Evolutionary conservation across 495 filamentous ascomycete genomes (phyloP).

Genomic region (Polyplosphaeria fusca): DNA sequence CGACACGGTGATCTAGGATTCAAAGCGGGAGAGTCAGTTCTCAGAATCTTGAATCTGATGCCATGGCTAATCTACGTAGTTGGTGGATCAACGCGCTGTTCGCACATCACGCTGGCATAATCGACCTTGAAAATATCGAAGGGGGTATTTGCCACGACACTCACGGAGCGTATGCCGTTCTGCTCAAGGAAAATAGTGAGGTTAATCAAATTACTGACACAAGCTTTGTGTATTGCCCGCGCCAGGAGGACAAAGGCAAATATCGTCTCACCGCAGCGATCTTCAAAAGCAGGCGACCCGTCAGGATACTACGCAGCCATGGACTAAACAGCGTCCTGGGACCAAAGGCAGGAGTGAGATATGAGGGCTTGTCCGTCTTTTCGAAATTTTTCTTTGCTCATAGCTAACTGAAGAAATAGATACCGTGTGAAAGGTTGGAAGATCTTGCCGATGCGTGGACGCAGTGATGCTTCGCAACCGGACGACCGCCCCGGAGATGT

Average conservation of each 20-base stretch:
- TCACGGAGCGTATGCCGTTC: slow-evolving; percentile 39
- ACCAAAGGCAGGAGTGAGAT: slow-evolving; percentile 41
- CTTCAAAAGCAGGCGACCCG: slow-evolving; percentile 28
- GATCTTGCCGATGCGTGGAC: slow-evolving; percentile 1
- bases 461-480: not conserved
- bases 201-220: slow-evolving; percentile 17
- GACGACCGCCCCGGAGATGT: not conserved
- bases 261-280: slow-evolving; percentile 37
- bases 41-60: not conserved
- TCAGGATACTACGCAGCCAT: slow-evolving; percentile 40
- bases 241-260: slow-evolving; percentile 33
- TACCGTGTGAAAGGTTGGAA: slow-evolving; percentile 30
- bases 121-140: slow-evolving; percentile 31
- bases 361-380: slow-evolving; percentile 44
- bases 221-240: slow-evolving; percentile 36
- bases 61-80: slow-evolving; percentile 20
- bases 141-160: slow-evolving; percentile 38
- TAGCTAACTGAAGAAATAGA: slow-evolving; percentile 26
- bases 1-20: slow-evolving; percentile 37
- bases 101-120: slow-evolving; percentile 42
- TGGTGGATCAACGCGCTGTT: slow-evolving; percentile 45
- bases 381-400: too few species aligned
- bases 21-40: slow-evolving; percentile 39
- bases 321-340: slow-evolving; percentile 36
- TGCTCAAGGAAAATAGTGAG: slow-evolving; percentile 39